These are phyloP conservation scores for Hymenoscyphus fraxineus DNA, from an alignment of 2,329 filamentous ascomycete genomes.

Conservation along the genomic window DNA sequence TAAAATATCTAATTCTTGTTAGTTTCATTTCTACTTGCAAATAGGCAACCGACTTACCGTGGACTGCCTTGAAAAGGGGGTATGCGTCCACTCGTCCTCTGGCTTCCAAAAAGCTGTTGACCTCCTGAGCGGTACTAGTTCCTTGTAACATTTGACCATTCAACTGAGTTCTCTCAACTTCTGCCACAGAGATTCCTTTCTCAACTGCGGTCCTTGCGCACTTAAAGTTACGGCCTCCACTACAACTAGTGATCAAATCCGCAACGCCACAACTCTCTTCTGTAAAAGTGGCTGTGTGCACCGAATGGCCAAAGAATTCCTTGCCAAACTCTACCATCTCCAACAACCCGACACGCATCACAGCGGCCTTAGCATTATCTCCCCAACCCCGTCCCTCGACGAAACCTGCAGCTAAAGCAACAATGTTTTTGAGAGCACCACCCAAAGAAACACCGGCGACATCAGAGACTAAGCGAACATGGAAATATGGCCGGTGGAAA, in stretches of 20 bases:
- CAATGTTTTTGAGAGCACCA: slow-evolving; percentile 94
- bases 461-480: slow-evolving; percentile 88
- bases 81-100: slow-evolving; percentile 77
- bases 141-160: slow-evolving; percentile 98
- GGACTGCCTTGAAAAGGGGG: slow-evolving; percentile 87
- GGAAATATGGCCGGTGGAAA: slow-evolving; percentile 96
- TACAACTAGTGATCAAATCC: slow-evolving; percentile 91
- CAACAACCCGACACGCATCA: slow-evolving; percentile 92
- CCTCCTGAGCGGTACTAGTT: slow-evolving; percentile 85
- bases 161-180: slow-evolving; percentile 83
- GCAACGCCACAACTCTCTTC: slow-evolving; percentile 93
- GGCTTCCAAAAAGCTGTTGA: slow-evolving; percentile 81
- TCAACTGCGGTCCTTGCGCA: slow-evolving; percentile 87
- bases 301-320: slow-evolving; percentile 82
- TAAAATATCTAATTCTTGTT: slow-evolving; percentile 56
- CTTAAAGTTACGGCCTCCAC: slow-evolving; percentile 86
- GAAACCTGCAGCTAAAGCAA: slow-evolving; percentile 90
- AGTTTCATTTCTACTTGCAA: slow-evolving; percentile 6
- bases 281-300: slow-evolving; percentile 84
- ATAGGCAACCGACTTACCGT: slow-evolving; percentile 37
- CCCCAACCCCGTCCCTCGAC: slow-evolving; percentile 96
- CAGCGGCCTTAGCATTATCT: slow-evolving; percentile 96
- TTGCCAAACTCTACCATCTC: slow-evolving; percentile 97
- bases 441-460: slow-evolving; percentile 96
- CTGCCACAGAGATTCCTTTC: slow-evolving; percentile 72